Evolutionary conservation across 352 stramenopile species (phyloP).

Genomic region (Pythium aristosporum): DNA sequence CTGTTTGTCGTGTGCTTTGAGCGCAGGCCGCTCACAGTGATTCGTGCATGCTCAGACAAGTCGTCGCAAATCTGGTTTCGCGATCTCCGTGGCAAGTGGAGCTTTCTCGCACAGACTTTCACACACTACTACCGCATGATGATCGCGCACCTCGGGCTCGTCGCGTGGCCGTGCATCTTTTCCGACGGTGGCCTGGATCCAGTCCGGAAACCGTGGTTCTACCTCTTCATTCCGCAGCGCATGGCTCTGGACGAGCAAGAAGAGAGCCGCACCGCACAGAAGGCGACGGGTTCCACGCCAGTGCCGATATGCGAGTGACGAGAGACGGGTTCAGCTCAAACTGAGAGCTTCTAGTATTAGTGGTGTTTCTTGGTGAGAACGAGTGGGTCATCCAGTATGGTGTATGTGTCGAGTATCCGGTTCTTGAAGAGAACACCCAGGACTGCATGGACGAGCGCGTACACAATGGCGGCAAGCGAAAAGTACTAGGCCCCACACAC

Average conservation of each 20-base stretch:
- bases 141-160: constrained; percentile 71
- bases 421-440: constrained; percentile 23
- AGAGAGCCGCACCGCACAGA: constrained; percentile 3
- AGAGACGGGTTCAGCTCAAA: neutral
- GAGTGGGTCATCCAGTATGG: constrained; percentile 18
- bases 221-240: constrained; percentile 72
- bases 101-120: constrained; percentile 69
- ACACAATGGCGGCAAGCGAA: constrained; percentile 23
- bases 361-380: constrained; percentile 22
- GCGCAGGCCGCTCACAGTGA: neutral
- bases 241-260: constrained; percentile 53
- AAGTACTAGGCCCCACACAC: constrained; percentile 23
- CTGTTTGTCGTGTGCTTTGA: neutral
- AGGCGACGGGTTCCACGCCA: neutral
- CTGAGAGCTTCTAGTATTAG: neutral
- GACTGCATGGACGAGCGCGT: constrained; percentile 16
- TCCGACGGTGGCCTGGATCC: constrained; percentile 60
- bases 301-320: neutral
- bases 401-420: constrained; percentile 25
- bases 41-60: constrained; percentile 11
- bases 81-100: constrained; percentile 56
- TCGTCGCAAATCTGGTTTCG: constrained; percentile 64
- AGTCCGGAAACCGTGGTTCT: constrained; percentile 70
- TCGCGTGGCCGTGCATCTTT: constrained; percentile 76
- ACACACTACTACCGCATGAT: constrained; percentile 84